Percentiles rank a stretch among this genome's conserved stretches.
These are phyloP conservation scores for Arthrobotrys conoides DNA, from an alignment of 2,329 filamentous ascomycete species.

Conservation along the genomic window DNA sequence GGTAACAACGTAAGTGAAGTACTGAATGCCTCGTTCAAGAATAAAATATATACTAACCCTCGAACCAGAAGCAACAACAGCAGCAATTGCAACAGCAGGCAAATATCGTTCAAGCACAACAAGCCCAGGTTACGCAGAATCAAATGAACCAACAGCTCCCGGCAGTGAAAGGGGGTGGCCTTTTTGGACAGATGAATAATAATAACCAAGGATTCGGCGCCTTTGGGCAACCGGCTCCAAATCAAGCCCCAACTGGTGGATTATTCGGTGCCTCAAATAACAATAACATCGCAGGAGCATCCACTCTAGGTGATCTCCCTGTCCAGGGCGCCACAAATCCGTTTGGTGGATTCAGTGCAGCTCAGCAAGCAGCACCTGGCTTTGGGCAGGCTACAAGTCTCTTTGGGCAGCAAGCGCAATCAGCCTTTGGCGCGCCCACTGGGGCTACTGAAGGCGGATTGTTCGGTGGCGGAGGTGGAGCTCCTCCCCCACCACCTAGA, in stretches of 20 bases:
- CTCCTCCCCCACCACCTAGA: neutral
- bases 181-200: constrained; percentile 19
- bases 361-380: neutral
- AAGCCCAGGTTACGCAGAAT: neutral
- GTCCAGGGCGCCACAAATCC: neutral
- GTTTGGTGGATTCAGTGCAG: constrained; percentile 1
- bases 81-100: constrained; percentile 44
- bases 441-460: neutral
- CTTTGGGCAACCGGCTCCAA: neutral
- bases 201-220: neutral
- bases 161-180: neutral
- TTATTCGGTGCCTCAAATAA: neutral
- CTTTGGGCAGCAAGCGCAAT: neutral
- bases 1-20: constrained; percentile 20
- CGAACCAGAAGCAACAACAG: constrained; percentile 37
- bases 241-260: constrained; percentile 16
- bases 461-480: constrained; percentile 8
- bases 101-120: constrained; percentile 28
- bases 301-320: constrained; percentile 34
- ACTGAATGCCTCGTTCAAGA: too few relatives aligned
- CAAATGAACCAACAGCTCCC: constrained; percentile 15
- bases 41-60: neutral
- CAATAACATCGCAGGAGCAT: constrained; percentile 5
- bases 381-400: neutral
- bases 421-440: neutral